Evolutionary conservation across 2,329 filamentous ascomycete species (phyloP).

Genomic region (Neofusicoccum sp.): DNA sequence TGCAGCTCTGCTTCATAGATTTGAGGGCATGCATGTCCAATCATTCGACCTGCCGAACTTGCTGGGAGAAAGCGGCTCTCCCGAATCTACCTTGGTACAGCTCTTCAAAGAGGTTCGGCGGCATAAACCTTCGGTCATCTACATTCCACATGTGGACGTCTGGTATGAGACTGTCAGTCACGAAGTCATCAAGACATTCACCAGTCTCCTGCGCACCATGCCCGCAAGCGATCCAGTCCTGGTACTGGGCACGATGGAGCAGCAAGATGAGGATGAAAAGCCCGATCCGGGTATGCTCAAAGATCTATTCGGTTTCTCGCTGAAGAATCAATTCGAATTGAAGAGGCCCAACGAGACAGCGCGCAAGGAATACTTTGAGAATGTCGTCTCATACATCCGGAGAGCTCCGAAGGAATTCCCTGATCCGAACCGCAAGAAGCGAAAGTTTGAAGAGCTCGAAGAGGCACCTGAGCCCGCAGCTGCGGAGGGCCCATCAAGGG

Average conservation of each 20-base stretch:
- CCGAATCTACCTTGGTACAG: constrained; percentile 87
- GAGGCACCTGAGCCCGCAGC: constrained; percentile 71
- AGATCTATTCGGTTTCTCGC: constrained; percentile 84
- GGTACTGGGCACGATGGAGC: constrained; percentile 82
- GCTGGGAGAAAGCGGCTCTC: constrained; percentile 76
- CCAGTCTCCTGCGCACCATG: constrained; percentile 77
- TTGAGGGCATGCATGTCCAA: constrained; percentile 93
- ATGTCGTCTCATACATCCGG: constrained; percentile 73
- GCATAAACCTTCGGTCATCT: constrained; percentile 95
- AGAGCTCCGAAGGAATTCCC: constrained; percentile 85
- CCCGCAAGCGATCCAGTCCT: constrained; percentile 90
- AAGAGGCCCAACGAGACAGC: constrained; percentile 65
- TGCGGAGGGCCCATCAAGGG: constrained; percentile 67
- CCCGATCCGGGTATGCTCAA: constrained; percentile 66
- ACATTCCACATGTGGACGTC: constrained; percentile 84
- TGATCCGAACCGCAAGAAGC: constrained; percentile 81
- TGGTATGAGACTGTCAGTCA: constrained; percentile 77
- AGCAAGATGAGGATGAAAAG: constrained; percentile 58
- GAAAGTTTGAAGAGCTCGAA: constrained; percentile 71
- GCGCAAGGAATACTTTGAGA: constrained; percentile 78
- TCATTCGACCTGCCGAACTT: constrained; percentile 90
- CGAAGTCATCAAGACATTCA: constrained; percentile 74
- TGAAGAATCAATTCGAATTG: constrained; percentile 74
- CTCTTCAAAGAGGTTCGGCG: constrained; percentile 90
- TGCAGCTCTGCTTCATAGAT: constrained; percentile 81